Conservation (phyloP, 257 asterid genomes). For the Buddleja alternifolia region DNA sequence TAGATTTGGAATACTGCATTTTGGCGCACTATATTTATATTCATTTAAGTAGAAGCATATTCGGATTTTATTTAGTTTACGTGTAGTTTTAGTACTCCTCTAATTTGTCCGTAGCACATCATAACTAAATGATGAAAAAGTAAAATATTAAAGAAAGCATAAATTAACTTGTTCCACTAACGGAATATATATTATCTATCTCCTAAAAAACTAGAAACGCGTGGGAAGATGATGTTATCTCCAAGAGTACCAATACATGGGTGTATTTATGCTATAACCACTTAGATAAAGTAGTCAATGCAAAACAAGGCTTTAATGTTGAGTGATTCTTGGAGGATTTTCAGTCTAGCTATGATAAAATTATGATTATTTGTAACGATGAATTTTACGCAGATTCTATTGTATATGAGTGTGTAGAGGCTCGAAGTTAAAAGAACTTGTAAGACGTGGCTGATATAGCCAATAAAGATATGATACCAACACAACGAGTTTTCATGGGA, state of each 20-base stretch:
- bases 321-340: too few relatives aligned
- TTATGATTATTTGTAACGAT: too few relatives aligned
- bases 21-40: constrained; percentile 28
- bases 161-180: not conserved
- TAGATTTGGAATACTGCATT: constrained; percentile 6
- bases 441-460: too few relatives aligned
- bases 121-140: not conserved
- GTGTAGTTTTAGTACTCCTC: constrained; percentile 8
- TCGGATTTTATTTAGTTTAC: constrained; percentile 8
- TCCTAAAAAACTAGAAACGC: not conserved
- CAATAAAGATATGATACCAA: too few relatives aligned
- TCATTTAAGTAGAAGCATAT: constrained; percentile 22
- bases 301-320: not conserved
- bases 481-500: too few relatives aligned
- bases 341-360: too few relatives aligned
- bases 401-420: too few relatives aligned
- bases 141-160: not conserved
- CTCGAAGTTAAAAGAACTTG: too few relatives aligned
- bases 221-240: not conserved
- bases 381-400: too few relatives aligned
- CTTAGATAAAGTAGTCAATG: not conserved
- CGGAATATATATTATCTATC: not conserved
- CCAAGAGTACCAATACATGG: not conserved
- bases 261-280: not conserved
- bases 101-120: not conserved